Base-by-base conservation (phyloP, 768 basidiomycete species). In the Lentinula sp. region DNA sequence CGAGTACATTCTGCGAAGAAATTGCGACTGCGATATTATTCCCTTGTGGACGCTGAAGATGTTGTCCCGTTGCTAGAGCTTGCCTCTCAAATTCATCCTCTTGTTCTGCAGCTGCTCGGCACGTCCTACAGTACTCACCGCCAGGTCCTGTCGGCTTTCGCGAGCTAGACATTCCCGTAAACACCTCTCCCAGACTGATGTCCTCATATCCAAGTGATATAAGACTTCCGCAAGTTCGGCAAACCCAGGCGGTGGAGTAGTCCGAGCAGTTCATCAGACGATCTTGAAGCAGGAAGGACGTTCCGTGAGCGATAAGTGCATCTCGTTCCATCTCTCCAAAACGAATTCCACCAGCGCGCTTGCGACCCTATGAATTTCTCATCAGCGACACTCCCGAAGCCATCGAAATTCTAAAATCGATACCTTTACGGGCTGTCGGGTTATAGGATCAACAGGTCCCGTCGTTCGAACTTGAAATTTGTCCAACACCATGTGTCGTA, bases 261-360 rank as follows among this genome's bases (percentile, higher is more conserved):
- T 99, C 97, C 32, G 96, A 98, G 71, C 97, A 99, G 76, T 99
- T 99, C 97, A 99, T 98, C 70, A 99, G 77, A 61, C 97, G 83
- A 76, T 99, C 97, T 79, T 99, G 97, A 23, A 99, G 85, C 43
- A 99, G 81, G 87, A 97, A 99, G 1, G 95, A 95, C 13, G 97
- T 97, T 49, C 97, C 97, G 73, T 99, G 97, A 3, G 97, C 97
- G 66, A 99, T 95, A 56, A 99, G 83, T 10, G 97, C 97, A 71
- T 99, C 97, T 57, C 97, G 91, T 74, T 99, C 97, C 97, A 99
- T 99, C 78, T 99, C 97, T 67, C 97, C 97, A 71, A 99, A 98
- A 59, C 97, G 95, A 70, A 99, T 99, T 69, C 97, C 97, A 68
- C 97, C 97, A 48, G 92, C 93, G 59, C 95, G 91, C 84, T 98